Evolutionary conservation across 192 early-diverging fungal genomes (phyloP), one percentile per base, ranked within the genome.

Genomic region (Podila verticillata): DNA sequence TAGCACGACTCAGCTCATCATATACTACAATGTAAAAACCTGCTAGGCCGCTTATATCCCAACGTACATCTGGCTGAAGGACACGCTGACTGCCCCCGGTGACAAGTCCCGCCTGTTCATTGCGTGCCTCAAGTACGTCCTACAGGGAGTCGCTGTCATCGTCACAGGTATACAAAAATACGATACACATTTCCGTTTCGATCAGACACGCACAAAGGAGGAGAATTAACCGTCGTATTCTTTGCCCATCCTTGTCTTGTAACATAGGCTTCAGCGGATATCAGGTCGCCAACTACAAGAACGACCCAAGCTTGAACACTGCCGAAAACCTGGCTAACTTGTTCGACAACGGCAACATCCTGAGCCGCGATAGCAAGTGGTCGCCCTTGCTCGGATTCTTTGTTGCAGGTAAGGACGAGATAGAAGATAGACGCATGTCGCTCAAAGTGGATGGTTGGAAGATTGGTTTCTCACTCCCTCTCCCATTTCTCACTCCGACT

Each of bases 351-450:
- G 75, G 75, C 4, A 31, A 79, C 24, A 67, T 79, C 51, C 36
- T 79, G 36, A 65, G 49, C 60, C 44, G 75, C 9, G 60, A 79
- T 3, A 79, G 75, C 69, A 71, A 67, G 28, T 79, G 75, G 75
- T 79, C 75, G 12, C 75, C 75, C 34, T 48, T 79, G 13, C 75
- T 79, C 17, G 75, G 75, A 13, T 79, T 79, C 68, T 71, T 68
- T 62, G 75, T 79, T 22, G 75, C 75, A 71, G 75, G 75, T 79
- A 67, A 67, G 15, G 3, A 10, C 10, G 0, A n/a, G 13, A 6
- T 7, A 13, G 26, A 22, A 2, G 7, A 44, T 10, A 36, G 26
- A 61, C 20, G 9, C 4, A 32, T 44, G 34, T 17, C 19, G 15
- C 34, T 63, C 34, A 30, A 10, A 34, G 1, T 8, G 17, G 19